These are phyloP conservation scores for Cyclostephanos invisitatus DNA, from an alignment of 108 stramenopile species.

Conservation along the genomic window DNA sequence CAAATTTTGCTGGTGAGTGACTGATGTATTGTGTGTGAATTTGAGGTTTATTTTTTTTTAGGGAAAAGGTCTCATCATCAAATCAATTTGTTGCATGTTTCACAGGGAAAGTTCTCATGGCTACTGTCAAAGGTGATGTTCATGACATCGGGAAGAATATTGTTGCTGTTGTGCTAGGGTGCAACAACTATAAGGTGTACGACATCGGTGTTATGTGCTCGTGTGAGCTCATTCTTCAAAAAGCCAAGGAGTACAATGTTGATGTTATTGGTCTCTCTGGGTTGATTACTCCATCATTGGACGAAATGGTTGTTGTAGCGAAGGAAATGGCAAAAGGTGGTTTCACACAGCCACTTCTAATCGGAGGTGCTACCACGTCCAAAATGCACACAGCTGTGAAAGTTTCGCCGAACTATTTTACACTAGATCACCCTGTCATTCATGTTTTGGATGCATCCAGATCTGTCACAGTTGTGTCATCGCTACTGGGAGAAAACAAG, in stretches of 20 bases:
- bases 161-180: constrained; percentile 98
- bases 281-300: constrained; percentile 98
- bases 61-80: not conserved
- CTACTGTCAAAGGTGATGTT: constrained; percentile 99
- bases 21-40: not conserved
- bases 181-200: constrained; percentile 99
- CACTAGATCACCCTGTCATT: constrained; percentile 93
- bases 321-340: constrained; percentile 96
- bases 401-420: constrained; percentile 95
- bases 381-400: constrained; percentile 99
- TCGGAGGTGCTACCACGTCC: constrained; percentile 99
- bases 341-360: constrained; percentile 94
- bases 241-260: constrained; percentile 92
- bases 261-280: constrained; percentile 98
- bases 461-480: constrained; percentile 95
- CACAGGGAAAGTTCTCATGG: constrained; percentile 95
- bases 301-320: constrained; percentile 99
- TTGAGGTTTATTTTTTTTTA: not conserved
- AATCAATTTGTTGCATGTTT: not conserved
- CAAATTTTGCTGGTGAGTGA: constrained; percentile 74
- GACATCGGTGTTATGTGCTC: constrained; percentile 99
- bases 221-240: constrained; percentile 94
- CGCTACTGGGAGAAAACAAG: constrained; percentile 87
- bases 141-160: constrained; percentile 99
- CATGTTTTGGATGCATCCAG: constrained; percentile 99